A percentile compares a stretch with the other conserved stretches of the same genome.
These are phyloP conservation scores for Blepharisma stoltei DNA, from an alignment of 73 alveolate species.

Conservation along the genomic window DNA sequence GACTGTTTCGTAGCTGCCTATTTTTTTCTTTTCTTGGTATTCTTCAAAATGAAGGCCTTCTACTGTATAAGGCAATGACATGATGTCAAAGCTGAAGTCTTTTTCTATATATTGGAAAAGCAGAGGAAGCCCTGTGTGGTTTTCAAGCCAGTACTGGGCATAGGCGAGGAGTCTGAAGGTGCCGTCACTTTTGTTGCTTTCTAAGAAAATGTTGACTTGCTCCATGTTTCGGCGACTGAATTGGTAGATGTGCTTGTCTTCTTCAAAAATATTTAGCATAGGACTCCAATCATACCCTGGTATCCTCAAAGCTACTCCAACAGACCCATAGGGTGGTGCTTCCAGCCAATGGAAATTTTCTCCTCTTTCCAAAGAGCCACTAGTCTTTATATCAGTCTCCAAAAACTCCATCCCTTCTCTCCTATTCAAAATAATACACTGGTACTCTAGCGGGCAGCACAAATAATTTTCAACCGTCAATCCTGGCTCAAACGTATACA, in stretches of 20 bases:
- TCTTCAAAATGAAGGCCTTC: constrained; percentile 11
- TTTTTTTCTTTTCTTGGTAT: background rate
- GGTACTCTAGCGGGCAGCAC: constrained; percentile 9
- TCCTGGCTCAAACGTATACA: background rate
- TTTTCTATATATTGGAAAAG: constrained; percentile 20
- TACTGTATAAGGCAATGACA: constrained; percentile 24
- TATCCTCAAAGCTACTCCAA: background rate
- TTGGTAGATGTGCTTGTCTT: constrained; percentile 8
- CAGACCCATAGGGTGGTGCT: background rate
- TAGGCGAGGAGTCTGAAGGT: background rate
- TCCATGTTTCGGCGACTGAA: constrained; percentile 1
- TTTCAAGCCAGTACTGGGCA: constrained; percentile 28
- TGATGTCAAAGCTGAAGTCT: background rate
- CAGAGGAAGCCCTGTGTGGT: constrained; percentile 30
- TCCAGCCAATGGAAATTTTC: constrained; percentile 9
- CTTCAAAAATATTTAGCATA: background rate
- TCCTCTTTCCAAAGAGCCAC: background rate
- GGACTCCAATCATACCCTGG: constrained; percentile 3
- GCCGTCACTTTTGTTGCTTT: background rate
- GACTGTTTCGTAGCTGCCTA: background rate
- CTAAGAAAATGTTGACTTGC: constrained; percentile 16
- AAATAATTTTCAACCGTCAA: constrained; percentile 3
- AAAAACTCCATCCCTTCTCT: too few relatives aligned
- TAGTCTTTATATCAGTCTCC: background rate
- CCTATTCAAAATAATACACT: background rate